Conservation (phyloP, 1,284 basidiomycete genomes). For the Ustilago xerochloae region DNA sequence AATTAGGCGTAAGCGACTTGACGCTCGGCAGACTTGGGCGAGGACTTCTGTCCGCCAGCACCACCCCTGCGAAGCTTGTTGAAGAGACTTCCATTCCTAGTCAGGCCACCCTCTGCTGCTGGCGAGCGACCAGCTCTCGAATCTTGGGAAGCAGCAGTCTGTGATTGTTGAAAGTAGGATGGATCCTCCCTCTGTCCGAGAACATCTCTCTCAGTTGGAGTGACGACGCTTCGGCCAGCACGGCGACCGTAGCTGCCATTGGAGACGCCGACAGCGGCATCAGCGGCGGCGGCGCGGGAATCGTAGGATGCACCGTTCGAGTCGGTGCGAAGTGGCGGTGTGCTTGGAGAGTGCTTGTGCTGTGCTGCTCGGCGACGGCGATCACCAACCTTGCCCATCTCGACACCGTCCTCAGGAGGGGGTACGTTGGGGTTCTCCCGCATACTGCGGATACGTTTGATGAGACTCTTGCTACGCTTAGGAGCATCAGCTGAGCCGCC, state of each 20-base stretch:
- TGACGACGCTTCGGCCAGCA: slow-evolving; percentile 8
- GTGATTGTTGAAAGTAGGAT: slow-evolving; percentile 25
- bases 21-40: slow-evolving; percentile 35
- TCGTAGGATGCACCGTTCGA: slow-evolving; percentile 13
- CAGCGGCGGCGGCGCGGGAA: slow-evolving; percentile 33
- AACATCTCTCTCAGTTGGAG: slow-evolving; percentile 30
- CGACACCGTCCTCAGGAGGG: slow-evolving; percentile 49
- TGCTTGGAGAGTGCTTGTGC: slow-evolving; percentile 54
- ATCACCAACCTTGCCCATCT: slow-evolving; percentile 37
- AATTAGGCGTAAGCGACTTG: slow-evolving; percentile 35
- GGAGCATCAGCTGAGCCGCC: slow-evolving; percentile 29
- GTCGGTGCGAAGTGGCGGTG: slow-evolving; percentile 37
- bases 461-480: slow-evolving; percentile 58
- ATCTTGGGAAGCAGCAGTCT: slow-evolving; percentile 8
- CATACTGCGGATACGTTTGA: slow-evolving; percentile 61
- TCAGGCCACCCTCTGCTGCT: slow-evolving; percentile 16
- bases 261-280: slow-evolving; percentile 19
- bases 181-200: slow-evolving; percentile 12
- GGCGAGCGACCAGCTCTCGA: slow-evolving; percentile 23
- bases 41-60: slow-evolving; percentile 21
- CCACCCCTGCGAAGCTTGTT: slow-evolving; percentile 31
- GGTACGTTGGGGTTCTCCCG: slow-evolving; percentile 59
- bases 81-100: slow-evolving; percentile 41
- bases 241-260: slow-evolving; percentile 37
- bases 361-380: slow-evolving; percentile 30